Percentiles rank a stretch among this genome's conserved stretches.
phyloP scores from a whole-genome alignment of 345 rosid species.

The Erucastrum elatum region DNA sequence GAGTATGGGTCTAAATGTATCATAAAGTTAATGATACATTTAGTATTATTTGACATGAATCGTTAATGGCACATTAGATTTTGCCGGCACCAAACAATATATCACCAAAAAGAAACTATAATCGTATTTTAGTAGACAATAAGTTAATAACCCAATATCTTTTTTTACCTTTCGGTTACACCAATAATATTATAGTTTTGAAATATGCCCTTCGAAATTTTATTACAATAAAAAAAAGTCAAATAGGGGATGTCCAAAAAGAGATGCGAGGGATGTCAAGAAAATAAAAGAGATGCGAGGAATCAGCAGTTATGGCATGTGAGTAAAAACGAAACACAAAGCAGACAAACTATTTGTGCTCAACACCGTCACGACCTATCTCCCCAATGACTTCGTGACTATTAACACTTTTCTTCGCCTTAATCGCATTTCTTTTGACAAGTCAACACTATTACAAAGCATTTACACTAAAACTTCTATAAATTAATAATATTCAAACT shows the following conservation, averaged over 20 bases:
- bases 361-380: slow-evolving; percentile 40
- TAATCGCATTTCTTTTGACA: slow-evolving; percentile 43
- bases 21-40: too few species aligned
- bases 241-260: slow-evolving; percentile 24
- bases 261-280: slow-evolving; percentile 14
- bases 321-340: slow-evolving; percentile 28
- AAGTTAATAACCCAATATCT: not conserved
- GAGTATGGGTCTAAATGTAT: not conserved
- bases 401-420: slow-evolving; percentile 43
- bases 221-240: not conserved
- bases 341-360: slow-evolving; percentile 25
- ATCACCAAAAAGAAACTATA: not conserved
- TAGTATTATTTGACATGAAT: not conserved
- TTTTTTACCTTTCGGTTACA: slow-evolving; percentile 19
- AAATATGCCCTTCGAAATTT: not conserved
- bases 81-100: slow-evolving; percentile 36
- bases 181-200: not conserved
- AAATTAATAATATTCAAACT: too few species aligned
- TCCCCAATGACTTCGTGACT: slow-evolving; percentile 35
- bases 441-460: slow-evolving; percentile 45
- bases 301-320: slow-evolving; percentile 34
- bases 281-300: slow-evolving; percentile 4
- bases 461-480: not conserved
- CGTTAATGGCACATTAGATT: slow-evolving; percentile 26
- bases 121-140: not conserved